Evolutionary conservation across 163 green algal genomes (phyloP).

Genomic region (Prototheca cutis): DNA sequence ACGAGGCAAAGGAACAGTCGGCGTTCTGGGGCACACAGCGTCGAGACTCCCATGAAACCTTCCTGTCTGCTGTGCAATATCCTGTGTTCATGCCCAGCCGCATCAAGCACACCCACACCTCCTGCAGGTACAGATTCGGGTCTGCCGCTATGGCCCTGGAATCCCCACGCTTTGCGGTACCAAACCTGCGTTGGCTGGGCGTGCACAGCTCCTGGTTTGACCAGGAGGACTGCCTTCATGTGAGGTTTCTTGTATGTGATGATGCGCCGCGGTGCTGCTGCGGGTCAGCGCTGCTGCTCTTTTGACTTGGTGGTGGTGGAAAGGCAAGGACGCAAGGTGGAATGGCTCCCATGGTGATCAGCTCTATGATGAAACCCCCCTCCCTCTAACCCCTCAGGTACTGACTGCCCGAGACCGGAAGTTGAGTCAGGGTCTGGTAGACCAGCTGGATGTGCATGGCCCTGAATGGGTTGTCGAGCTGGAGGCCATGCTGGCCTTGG

Average conservation of each 20-base stretch:
- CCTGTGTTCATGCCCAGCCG: neutral
- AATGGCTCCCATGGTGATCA: conserved; percentile 1
- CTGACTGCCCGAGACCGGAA: conserved; percentile 34
- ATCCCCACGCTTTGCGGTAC: conserved; percentile 39
- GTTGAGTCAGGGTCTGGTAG: conserved; percentile 26
- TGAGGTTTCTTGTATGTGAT: too few relatives aligned
- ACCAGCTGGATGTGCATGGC: neutral
- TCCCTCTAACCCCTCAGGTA: conserved; percentile 10
- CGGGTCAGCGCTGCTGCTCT: too few relatives aligned
- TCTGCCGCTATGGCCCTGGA: conserved; percentile 36
- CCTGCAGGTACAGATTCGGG: neutral
- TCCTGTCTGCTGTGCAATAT: too few relatives aligned
- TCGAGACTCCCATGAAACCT: too few relatives aligned
- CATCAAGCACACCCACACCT: neutral
- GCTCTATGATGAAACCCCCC: neutral
- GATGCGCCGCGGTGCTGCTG: too few relatives aligned
- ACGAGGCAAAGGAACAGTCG: too few relatives aligned
- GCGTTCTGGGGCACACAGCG: too few relatives aligned
- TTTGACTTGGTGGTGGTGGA: too few relatives aligned
- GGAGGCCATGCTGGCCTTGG: conserved; percentile 38
- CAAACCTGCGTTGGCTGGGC: conserved; percentile 47
- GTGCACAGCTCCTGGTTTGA: conserved; percentile 29
- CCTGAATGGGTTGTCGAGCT: conserved; percentile 47
- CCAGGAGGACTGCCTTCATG: conserved; percentile 12
- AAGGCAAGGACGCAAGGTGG: too few relatives aligned